These are phyloP conservation scores for Nothomitra cinnamomea DNA, from an alignment of 2,329 filamentous ascomycete species.

Conservation along the genomic window DNA sequence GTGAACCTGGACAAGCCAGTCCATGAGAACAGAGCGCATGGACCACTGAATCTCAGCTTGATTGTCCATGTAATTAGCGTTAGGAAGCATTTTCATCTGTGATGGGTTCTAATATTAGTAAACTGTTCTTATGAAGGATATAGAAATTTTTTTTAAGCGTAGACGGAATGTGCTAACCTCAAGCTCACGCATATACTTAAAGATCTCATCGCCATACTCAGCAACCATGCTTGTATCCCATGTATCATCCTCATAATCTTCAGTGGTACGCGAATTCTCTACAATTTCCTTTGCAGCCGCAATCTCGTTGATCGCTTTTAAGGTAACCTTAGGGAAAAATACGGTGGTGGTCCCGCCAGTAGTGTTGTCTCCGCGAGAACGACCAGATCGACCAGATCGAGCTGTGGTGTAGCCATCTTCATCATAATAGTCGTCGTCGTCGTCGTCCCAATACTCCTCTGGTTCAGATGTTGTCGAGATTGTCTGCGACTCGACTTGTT, in stretches of 20 bases:
- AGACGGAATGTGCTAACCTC: slow-evolving; percentile 40
- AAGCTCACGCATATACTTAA: slow-evolving; percentile 73
- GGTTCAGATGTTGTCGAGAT: slow-evolving; percentile 26
- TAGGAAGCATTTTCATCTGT: slow-evolving; percentile 65
- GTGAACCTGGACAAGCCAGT: slow-evolving; percentile 96
- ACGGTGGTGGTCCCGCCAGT: slow-evolving; percentile 46
- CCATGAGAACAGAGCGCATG: slow-evolving; percentile 93
- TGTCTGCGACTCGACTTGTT: slow-evolving; percentile 9
- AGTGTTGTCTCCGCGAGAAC: slow-evolving; percentile 59
- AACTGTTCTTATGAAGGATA: not conserved
- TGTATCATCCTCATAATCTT: slow-evolving; percentile 73
- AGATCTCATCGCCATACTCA: slow-evolving; percentile 92
- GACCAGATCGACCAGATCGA: slow-evolving; percentile 40
- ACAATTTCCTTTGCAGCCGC: slow-evolving; percentile 49
- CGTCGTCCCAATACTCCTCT: slow-evolving; percentile 57
- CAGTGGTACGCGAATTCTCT: slow-evolving; percentile 43
- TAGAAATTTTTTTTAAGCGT: not conserved
- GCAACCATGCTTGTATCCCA: slow-evolving; percentile 97
- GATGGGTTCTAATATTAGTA: slow-evolving; percentile 11
- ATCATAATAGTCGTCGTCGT: slow-evolving; percentile 57
- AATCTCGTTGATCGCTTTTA: slow-evolving; percentile 55
- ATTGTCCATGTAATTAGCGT: slow-evolving; percentile 88
- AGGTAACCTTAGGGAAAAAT: slow-evolving; percentile 54
- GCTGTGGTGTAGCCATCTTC: slow-evolving; percentile 59
- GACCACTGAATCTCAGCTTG: slow-evolving; percentile 98